Evolutionary conservation across 2,329 filamentous ascomycete species (phyloP).

Genomic region (Beauveria caledonica): DNA sequence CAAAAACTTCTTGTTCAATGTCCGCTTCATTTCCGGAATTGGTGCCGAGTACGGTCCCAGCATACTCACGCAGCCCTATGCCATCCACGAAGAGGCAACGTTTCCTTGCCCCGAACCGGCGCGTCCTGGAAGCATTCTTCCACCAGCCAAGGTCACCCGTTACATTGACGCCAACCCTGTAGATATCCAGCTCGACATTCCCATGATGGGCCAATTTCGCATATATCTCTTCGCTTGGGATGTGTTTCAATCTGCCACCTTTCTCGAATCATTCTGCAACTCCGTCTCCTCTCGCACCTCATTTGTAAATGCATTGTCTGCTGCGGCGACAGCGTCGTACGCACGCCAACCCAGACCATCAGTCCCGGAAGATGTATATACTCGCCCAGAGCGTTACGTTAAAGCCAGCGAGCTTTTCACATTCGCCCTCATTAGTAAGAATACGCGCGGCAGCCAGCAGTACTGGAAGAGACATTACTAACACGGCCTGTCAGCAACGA

Average conservation of each 20-base stretch:
- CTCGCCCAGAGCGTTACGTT: constrained; percentile 60
- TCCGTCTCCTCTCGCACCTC: constrained; percentile 42
- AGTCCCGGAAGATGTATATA: constrained; percentile 56
- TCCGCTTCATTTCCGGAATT: constrained; percentile 65
- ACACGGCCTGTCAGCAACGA: constrained; percentile 37
- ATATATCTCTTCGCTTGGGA: constrained; percentile 64
- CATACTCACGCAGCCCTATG: constrained; percentile 36
- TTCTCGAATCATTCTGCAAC: constrained; percentile 52
- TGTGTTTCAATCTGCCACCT: constrained; percentile 44
- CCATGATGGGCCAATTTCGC: constrained; percentile 68
- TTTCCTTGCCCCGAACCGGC: constrained; percentile 20
- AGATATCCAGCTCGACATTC: constrained; percentile 69
- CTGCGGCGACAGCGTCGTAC: constrained; percentile 54
- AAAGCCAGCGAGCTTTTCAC: constrained; percentile 61
- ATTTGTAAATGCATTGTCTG: constrained; percentile 51
- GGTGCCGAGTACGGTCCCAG: constrained; percentile 54
- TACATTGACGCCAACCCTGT: constrained; percentile 73
- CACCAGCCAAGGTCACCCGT: constrained; percentile 62
- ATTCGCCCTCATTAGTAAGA: constrained; percentile 57
- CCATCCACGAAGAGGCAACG: constrained; percentile 33
- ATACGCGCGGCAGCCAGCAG: not conserved
- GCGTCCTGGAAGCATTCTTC: constrained; percentile 47
- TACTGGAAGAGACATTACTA: not conserved
- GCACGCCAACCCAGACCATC: constrained; percentile 46
- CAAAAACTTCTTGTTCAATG: constrained; percentile 61